Percentiles rank a stretch among this genome's conserved stretches.
These are phyloP conservation scores for Dothidotthia symphoricarpi DNA, from an alignment of 2,329 filamentous ascomycete genomes.

Conservation along the genomic window DNA sequence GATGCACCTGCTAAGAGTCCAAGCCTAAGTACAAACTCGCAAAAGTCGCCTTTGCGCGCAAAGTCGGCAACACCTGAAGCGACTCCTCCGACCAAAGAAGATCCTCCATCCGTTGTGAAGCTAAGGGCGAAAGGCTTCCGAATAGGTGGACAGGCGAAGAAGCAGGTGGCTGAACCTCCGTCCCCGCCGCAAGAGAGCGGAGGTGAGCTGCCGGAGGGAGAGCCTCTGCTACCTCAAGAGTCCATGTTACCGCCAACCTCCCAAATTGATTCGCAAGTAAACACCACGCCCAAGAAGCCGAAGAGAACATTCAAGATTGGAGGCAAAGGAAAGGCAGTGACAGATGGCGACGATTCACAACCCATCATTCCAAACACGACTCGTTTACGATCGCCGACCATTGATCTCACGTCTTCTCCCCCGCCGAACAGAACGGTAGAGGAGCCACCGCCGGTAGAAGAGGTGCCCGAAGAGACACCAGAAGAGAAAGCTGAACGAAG, in stretches of 20 bases:
- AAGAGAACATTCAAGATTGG: constrained; percentile 34
- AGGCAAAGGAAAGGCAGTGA: constrained; percentile 23
- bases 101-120: constrained; percentile 7
- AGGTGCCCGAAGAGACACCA: constrained; percentile 40
- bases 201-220: neutral
- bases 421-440: constrained; percentile 6
- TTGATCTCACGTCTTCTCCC: constrained; percentile 7
- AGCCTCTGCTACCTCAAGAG: neutral
- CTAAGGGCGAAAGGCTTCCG: constrained; percentile 25
- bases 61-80: constrained; percentile 8
- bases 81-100: constrained; percentile 2
- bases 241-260: constrained; percentile 3
- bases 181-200: neutral
- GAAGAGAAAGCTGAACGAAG: constrained; percentile 56
- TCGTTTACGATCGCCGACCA: no score
- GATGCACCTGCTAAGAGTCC: constrained; percentile 33
- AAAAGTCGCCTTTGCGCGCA: neutral
- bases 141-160: constrained; percentile 30
- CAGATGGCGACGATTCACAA: constrained; percentile 7
- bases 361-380: neutral
- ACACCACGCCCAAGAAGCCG: constrained; percentile 12
- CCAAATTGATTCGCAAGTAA: constrained; percentile 4
- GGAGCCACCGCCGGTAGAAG: constrained; percentile 11
- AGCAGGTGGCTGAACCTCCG: constrained; percentile 2
- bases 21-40: neutral